Evolutionary conservation across 2,329 filamentous ascomycete genomes (phyloP).

Genomic region (Hypomyces perniciosus): DNA sequence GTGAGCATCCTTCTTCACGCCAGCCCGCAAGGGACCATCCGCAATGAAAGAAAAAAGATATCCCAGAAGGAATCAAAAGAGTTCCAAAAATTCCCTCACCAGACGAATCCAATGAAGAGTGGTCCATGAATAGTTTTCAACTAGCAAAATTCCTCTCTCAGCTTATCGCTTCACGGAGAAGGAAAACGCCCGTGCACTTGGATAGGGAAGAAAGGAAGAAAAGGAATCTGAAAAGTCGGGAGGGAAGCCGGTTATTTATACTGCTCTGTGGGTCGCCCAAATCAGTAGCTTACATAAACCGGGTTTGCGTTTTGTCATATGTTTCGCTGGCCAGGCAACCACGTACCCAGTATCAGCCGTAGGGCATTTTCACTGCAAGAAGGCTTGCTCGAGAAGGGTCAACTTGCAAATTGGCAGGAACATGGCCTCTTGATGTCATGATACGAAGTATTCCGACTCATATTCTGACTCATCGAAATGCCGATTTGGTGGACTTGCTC

Average conservation of each 20-base stretch:
- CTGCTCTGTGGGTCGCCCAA: not conserved
- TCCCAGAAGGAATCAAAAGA: constrained; percentile 20
- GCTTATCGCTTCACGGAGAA: constrained; percentile 56
- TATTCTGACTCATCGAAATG: too few relatives aligned
- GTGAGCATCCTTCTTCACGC: constrained; percentile 34
- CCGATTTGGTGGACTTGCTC: too few relatives aligned
- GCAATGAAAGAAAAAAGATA: constrained; percentile 37
- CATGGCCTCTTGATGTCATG: too few relatives aligned
- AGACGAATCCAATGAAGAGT: constrained; percentile 61
- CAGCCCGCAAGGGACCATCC: constrained; percentile 26
- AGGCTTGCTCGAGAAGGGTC: not conserved
- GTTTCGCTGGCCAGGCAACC: not conserved
- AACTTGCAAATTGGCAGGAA: too few relatives aligned
- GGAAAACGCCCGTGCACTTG: constrained; percentile 63
- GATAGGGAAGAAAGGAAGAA: constrained; percentile 45
- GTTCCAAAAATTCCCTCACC: constrained; percentile 68
- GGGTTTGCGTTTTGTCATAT: not conserved
- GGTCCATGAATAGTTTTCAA: constrained; percentile 77
- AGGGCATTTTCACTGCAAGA: not conserved
- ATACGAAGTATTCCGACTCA: too few relatives aligned
- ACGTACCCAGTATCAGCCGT: not conserved
- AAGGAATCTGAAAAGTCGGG: constrained; percentile 25
- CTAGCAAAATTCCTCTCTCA: constrained; percentile 82
- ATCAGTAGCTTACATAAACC: not conserved
- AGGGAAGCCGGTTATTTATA: constrained; percentile 30